phyloP scores from a whole-genome alignment of 2,329 filamentous ascomycete species.

The Bipolaris bicolor region DNA sequence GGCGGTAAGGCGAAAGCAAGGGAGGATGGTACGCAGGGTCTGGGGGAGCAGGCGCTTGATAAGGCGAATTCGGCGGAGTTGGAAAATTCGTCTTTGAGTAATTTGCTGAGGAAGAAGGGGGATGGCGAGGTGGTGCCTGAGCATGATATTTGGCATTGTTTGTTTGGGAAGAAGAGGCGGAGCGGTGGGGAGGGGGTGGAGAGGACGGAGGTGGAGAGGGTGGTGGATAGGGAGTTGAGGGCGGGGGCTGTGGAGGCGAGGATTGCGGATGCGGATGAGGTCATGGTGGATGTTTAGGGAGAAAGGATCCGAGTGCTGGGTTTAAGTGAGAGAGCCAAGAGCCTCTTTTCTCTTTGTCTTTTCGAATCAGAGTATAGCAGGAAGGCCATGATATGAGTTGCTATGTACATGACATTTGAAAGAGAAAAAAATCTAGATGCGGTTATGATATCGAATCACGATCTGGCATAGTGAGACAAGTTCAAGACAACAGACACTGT shows the following conservation, averaged over 20 bases:
- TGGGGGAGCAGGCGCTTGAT: conserved; percentile 68
- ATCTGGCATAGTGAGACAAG: too few relatives aligned
- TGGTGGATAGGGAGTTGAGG: conserved; percentile 59
- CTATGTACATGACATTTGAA: too few relatives aligned
- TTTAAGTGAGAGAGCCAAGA: background rate
- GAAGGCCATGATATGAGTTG: too few relatives aligned
- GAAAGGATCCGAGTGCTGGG: background rate
- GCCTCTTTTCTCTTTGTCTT: background rate
- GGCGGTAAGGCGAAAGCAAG: too few relatives aligned
- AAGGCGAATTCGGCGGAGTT: conserved; percentile 84
- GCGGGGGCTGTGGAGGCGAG: conserved; percentile 60
- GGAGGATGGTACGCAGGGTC: conserved; percentile 6
- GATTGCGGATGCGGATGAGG: background rate
- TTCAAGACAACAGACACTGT: too few relatives aligned
- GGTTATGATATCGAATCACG: too few relatives aligned
- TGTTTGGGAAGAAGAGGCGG: conserved; percentile 67
- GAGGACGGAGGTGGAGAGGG: conserved; percentile 49
- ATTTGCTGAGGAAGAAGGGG: conserved; percentile 71
- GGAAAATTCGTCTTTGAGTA: conserved; percentile 72
- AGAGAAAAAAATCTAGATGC: too few relatives aligned
- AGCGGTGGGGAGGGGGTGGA: conserved; percentile 35
- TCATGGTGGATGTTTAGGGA: background rate
- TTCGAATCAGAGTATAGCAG: too few relatives aligned
- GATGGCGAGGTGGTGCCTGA: conserved; percentile 81
- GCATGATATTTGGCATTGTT: conserved; percentile 84